Conservation (phyloP, 2,329 filamentous ascomycete genomes). For the Metarhizium robertsii region DNA sequence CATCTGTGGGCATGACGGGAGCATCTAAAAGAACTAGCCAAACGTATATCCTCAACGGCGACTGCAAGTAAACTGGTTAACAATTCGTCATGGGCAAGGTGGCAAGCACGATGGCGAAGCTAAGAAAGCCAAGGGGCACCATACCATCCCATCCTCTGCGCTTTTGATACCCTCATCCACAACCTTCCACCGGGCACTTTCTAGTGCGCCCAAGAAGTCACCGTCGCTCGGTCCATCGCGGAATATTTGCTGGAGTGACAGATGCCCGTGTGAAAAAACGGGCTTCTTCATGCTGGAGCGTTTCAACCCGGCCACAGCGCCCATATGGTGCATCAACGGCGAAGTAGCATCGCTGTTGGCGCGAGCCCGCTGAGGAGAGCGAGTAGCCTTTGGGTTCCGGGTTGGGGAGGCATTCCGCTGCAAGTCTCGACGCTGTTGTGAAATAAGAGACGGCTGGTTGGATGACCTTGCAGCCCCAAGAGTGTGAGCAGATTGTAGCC, state of each 20-base stretch:
- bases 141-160: conserved; percentile 74
- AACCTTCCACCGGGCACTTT: conserved; percentile 64
- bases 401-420: conserved; percentile 27
- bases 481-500: conserved; percentile 67
- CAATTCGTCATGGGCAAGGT: background rate
- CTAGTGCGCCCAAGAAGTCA: conserved; percentile 56
- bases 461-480: conserved; percentile 44
- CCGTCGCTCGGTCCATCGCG: conserved; percentile 70
- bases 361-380: conserved; percentile 48
- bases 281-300: conserved; percentile 32
- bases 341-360: conserved; percentile 64
- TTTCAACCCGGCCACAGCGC: conserved; percentile 24
- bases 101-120: background rate
- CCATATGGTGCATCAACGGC: conserved; percentile 27
- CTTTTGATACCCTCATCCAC: conserved; percentile 67
- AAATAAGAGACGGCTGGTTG: conserved; percentile 46
- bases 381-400: conserved; percentile 16
- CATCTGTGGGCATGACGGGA: conserved; percentile 72
- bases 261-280: conserved; percentile 40
- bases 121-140: background rate
- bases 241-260: conserved; percentile 65
- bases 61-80: conserved; percentile 44
- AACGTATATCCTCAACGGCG: conserved; percentile 84
- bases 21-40: conserved; percentile 93
- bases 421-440: conserved; percentile 50